phyloP scores from a whole-genome alignment of 352 stramenopile species.

The Phytophthora palmivora region DNA sequence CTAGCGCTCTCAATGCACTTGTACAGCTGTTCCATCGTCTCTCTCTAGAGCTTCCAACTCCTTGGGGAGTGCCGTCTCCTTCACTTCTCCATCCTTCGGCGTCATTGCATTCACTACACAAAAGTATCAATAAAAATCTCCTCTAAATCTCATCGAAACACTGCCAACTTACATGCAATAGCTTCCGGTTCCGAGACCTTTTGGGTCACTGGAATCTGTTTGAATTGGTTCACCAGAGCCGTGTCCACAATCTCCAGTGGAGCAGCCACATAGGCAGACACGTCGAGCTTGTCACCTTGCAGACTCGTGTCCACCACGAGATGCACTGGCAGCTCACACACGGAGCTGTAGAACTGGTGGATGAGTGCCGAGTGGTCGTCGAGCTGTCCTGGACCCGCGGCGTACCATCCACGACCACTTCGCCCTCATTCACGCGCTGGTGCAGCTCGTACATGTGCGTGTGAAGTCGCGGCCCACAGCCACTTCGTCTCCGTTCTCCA shows the following conservation, averaged over 20 bases:
- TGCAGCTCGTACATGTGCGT: slow-evolving; percentile 97
- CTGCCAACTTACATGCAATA: slow-evolving; percentile 88
- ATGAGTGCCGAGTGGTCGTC: slow-evolving; percentile 97
- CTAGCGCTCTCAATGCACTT: slow-evolving; percentile 90
- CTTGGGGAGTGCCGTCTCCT: slow-evolving; percentile 63
- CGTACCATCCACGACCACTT: slow-evolving; percentile 98
- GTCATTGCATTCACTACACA: slow-evolving; percentile 76
- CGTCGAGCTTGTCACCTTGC: slow-evolving; percentile 75
- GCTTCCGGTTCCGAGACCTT: slow-evolving; percentile 93
- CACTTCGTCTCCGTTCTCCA: slow-evolving; percentile 96
- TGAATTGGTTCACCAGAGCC: slow-evolving; percentile 93
- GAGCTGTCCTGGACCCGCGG: slow-evolving; percentile 76
- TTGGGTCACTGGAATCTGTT: slow-evolving; percentile 93
- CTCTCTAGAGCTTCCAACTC: slow-evolving; percentile 77
- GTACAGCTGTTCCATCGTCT: slow-evolving; percentile 91
- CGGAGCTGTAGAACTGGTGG: slow-evolving; percentile 98
- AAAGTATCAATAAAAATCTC: slow-evolving; percentile 7
- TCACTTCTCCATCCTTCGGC: slow-evolving; percentile 46
- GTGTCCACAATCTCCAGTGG: slow-evolving; percentile 91
- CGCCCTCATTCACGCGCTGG: slow-evolving; percentile 93
- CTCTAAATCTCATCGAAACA: not conserved
- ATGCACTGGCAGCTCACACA: slow-evolving; percentile 94
- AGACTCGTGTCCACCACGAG: slow-evolving; percentile 96
- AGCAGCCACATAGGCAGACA: slow-evolving; percentile 93
- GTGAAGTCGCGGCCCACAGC: slow-evolving; percentile 98